Conservation (phyloP, 2,329 filamentous ascomycete species). For the Lachnellula subtilissima region DNA sequence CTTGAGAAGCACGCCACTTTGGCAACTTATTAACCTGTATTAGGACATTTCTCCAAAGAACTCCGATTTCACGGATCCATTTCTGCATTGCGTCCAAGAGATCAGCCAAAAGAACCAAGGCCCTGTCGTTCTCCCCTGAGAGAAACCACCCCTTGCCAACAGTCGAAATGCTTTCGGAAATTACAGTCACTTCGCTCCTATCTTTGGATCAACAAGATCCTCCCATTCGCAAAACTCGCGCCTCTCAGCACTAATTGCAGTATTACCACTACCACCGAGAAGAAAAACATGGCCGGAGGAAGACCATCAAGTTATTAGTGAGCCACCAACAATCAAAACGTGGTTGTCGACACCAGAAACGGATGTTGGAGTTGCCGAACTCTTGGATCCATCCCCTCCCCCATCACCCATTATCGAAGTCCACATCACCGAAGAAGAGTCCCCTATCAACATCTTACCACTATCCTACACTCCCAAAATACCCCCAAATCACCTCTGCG, state of each 20-base stretch:
- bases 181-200: neutral
- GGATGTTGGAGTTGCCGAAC: neutral
- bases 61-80: neutral
- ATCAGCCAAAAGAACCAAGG: neutral
- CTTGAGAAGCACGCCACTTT: neutral
- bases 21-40: neutral
- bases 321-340: neutral
- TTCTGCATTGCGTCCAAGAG: neutral
- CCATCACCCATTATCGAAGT: neutral
- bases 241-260: neutral
- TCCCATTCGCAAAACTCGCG: neutral
- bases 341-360: neutral
- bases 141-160: neutral
- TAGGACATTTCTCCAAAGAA: neutral
- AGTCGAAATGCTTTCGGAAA: conserved; percentile 6
- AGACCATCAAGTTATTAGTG: neutral
- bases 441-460: neutral
- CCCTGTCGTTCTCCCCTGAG: neutral
- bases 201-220: neutral
- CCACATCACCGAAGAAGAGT: neutral
- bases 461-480: neutral
- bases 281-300: neutral
- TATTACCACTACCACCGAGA: neutral
- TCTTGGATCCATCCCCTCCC: neutral
- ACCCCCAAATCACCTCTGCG: neutral